phyloP scores from a whole-genome alignment of 2,329 filamentous ascomycete genomes.

The Microcyclospora pomicola region DNA sequence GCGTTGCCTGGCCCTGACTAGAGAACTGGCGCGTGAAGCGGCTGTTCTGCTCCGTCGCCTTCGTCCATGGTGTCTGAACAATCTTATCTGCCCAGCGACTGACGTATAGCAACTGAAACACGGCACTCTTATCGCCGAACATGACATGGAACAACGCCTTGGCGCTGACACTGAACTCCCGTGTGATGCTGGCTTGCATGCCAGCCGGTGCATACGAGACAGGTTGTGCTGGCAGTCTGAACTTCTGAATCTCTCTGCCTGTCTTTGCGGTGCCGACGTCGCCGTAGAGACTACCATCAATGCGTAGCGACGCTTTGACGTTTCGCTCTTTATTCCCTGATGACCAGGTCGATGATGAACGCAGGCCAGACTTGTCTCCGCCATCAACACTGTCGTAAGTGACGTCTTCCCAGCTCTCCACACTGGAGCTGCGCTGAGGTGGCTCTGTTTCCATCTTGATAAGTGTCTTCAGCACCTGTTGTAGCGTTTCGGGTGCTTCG shows the following conservation, averaged over 20 bases:
- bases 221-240: constrained; percentile 68
- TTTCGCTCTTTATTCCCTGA: constrained; percentile 31
- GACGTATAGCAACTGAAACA: constrained; percentile 83
- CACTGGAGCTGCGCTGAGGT: constrained; percentile 52
- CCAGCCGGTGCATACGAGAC: constrained; percentile 74
- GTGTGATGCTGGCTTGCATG: constrained; percentile 63
- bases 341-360: no score
- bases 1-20: constrained; percentile 10
- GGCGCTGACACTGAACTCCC: constrained; percentile 77
- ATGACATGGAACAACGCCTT: constrained; percentile 93
- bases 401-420: constrained; percentile 80
- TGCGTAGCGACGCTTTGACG: constrained; percentile 43
- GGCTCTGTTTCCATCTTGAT: constrained; percentile 57
- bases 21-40: constrained; percentile 51
- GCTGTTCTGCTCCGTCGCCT: constrained; percentile 8
- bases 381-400: constrained; percentile 31
- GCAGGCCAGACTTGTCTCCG: constrained; percentile 25
- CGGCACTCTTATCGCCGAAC: constrained; percentile 89
- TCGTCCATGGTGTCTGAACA: constrained; percentile 73
- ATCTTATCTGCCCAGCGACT: constrained; percentile 66
- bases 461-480: constrained; percentile 57
- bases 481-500: constrained; percentile 52
- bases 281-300: constrained; percentile 47
- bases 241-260: constrained; percentile 46
- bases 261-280: constrained; percentile 23